These are phyloP conservation scores for Hydnum rufescens DNA, from an alignment of 768 basidiomycete genomes.

Conservation along the genomic window DNA sequence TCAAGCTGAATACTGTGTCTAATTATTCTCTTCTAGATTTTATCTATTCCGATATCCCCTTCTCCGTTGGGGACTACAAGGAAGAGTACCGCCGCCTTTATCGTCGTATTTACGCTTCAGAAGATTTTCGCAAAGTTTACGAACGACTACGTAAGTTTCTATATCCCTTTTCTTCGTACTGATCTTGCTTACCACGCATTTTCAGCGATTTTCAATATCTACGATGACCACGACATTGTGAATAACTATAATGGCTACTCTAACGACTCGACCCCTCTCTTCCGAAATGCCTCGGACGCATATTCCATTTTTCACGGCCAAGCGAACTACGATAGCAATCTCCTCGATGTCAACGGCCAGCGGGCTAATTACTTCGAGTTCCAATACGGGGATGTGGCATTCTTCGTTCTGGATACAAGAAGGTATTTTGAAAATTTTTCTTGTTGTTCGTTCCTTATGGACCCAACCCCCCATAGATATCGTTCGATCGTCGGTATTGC, in stretches of 20 bases:
- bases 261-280: slow-evolving; percentile 34
- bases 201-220: slow-evolving; percentile 44
- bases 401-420: slow-evolving; percentile 63
- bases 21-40: slow-evolving; percentile 25
- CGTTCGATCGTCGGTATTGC: slow-evolving; percentile 11
- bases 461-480: neutral
- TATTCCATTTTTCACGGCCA: slow-evolving; percentile 43
- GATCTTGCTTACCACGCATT: neutral
- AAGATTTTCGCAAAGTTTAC: slow-evolving; percentile 45
- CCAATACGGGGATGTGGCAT: slow-evolving; percentile 43
- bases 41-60: slow-evolving; percentile 55
- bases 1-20: neutral
- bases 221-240: slow-evolving; percentile 58
- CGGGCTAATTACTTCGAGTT: slow-evolving; percentile 40
- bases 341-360: slow-evolving; percentile 20
- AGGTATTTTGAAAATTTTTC: slow-evolving; percentile 28
- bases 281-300: slow-evolving; percentile 36
- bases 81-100: slow-evolving; percentile 47
- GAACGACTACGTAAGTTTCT: slow-evolving; percentile 41
- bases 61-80: slow-evolving; percentile 35
- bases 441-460: neutral
- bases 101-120: slow-evolving; percentile 42
- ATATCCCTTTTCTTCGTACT: neutral
- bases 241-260: slow-evolving; percentile 46
- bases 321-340: slow-evolving; percentile 30